Conservation (phyloP, 2,329 filamentous ascomycete genomes). For the Chaetothyriales sp. region DNA sequence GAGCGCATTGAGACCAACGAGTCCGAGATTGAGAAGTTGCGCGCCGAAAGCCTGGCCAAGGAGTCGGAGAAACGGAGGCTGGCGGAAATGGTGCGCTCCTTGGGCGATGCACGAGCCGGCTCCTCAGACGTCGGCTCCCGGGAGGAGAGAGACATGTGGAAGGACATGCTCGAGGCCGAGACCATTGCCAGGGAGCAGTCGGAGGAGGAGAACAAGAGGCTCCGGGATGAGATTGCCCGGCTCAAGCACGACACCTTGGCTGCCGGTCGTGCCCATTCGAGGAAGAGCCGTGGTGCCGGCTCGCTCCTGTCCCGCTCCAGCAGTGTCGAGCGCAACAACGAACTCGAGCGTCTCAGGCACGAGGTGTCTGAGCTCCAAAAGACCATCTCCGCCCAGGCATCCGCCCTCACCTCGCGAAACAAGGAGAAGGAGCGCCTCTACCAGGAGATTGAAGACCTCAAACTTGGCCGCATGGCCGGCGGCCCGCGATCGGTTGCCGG, state of each 20-base stretch:
- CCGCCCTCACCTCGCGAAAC: conserved; percentile 92
- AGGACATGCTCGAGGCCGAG: conserved; percentile 85
- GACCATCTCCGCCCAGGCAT: conserved; percentile 89
- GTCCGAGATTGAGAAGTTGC: conserved; percentile 67
- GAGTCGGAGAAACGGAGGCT: conserved; percentile 79
- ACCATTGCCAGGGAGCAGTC: conserved; percentile 76
- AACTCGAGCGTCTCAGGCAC: conserved; percentile 69
- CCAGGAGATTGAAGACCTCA: conserved; percentile 93
- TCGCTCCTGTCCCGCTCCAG: conserved; percentile 29
- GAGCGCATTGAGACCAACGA: conserved; percentile 78
- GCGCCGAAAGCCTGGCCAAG: conserved; percentile 61
- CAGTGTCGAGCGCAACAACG: conserved; percentile 43
- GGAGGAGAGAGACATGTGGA: conserved; percentile 64
- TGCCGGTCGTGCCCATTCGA: conserved; percentile 21
- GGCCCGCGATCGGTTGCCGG: conserved; percentile 48
- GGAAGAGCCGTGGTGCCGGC: conserved; percentile 22
- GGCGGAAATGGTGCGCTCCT: conserved; percentile 61
- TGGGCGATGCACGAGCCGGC: conserved; percentile 40
- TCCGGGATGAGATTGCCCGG: conserved; percentile 72
- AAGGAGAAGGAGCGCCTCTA: conserved; percentile 89
- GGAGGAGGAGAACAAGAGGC: conserved; percentile 71
- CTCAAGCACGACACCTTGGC: conserved; percentile 36
- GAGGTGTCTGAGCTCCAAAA: conserved; percentile 86
- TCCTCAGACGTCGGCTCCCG: conserved; percentile 37
- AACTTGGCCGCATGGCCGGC: conserved; percentile 62